phyloP scores from a whole-genome alignment of 2,329 filamentous ascomycete genomes.

The Furcasterigmium sp. region DNA sequence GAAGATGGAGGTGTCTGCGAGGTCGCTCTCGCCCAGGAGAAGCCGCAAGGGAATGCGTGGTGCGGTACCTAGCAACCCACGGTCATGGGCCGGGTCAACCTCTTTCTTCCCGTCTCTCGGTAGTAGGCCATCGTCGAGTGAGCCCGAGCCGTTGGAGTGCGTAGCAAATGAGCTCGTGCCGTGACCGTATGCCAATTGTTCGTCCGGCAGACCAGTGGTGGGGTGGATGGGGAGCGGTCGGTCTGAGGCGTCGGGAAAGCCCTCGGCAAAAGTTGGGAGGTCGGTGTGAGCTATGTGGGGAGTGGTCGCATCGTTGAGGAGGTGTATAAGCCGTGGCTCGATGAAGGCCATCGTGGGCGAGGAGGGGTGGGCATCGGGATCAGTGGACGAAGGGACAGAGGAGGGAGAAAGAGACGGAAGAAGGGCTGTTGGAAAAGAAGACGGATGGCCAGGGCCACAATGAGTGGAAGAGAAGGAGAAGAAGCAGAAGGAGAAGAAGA shows the following conservation, averaged over 20 bases:
- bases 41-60: slow-evolving; percentile 27
- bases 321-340: slow-evolving; percentile 61
- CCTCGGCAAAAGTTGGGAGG: slow-evolving; percentile 44
- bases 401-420: slow-evolving; percentile 6
- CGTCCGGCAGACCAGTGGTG: slow-evolving; percentile 36
- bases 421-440: slow-evolving; percentile 5
- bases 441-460: too few species aligned
- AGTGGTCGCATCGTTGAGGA: slow-evolving; percentile 53
- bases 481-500: background rate
- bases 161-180: background rate
- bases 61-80: slow-evolving; percentile 2
- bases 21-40: slow-evolving; percentile 32
- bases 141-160: background rate
- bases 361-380: slow-evolving; percentile 27
- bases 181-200: slow-evolving; percentile 16
- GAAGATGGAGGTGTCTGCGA: slow-evolving; percentile 33
- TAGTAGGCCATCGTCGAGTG: slow-evolving; percentile 7
- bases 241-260: slow-evolving; percentile 36
- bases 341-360: slow-evolving; percentile 55
- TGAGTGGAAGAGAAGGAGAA: too few species aligned
- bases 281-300: slow-evolving; percentile 44
- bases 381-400: slow-evolving; percentile 2
- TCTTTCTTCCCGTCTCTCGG: slow-evolving; percentile 8
- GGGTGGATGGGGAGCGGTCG: slow-evolving; percentile 48
- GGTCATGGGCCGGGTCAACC: slow-evolving; percentile 3